Conservation (phyloP, 129 eudicot genomes). For the Artemisia annua region DNA sequence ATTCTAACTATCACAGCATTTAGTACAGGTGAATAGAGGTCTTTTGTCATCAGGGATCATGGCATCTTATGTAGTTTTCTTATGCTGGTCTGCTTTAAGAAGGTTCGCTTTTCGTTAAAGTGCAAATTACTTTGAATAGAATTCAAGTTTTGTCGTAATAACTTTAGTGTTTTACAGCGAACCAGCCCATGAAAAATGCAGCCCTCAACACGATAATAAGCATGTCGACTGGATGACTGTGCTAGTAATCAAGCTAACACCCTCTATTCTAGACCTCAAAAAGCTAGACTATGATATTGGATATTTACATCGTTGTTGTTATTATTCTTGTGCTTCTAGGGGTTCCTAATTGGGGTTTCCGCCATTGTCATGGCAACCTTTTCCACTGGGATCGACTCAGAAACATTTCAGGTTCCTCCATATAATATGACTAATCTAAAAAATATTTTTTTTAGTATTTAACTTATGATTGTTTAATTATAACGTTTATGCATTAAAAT, state of each 20-base stretch:
- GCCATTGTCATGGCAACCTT: slow-evolving; percentile 95
- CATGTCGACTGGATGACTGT: slow-evolving; percentile 77
- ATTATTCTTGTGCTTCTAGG: slow-evolving; percentile 44
- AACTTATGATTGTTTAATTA: slow-evolving; percentile 16
- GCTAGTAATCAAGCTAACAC: slow-evolving; percentile 57
- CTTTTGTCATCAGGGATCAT: slow-evolving; percentile 96
- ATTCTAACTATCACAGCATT: slow-evolving; percentile 8
- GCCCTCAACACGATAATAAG: slow-evolving; percentile 51
- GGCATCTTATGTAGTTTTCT: slow-evolving; percentile 92
- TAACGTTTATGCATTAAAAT: not conserved
- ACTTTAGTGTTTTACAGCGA: slow-evolving; percentile 55
- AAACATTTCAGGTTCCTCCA: slow-evolving; percentile 85
- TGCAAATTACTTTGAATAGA: not conserved
- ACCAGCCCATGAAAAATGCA: slow-evolving; percentile 71
- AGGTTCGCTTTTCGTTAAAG: slow-evolving; percentile 49
- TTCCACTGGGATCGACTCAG: slow-evolving; percentile 93
- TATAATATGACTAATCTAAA: not conserved
- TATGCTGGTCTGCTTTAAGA: slow-evolving; percentile 96
- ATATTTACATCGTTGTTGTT: not conserved
- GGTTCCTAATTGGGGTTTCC: slow-evolving; percentile 73
- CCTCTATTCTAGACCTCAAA: slow-evolving; percentile 13
- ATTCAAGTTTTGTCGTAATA: not conserved
- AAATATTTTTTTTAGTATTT: too few relatives aligned
- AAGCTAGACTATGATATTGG: not conserved
- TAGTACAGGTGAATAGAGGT: slow-evolving; percentile 80